phyloP scores from a whole-genome alignment of 2,329 filamentous ascomycete genomes.

The Curvularia sp. region DNA sequence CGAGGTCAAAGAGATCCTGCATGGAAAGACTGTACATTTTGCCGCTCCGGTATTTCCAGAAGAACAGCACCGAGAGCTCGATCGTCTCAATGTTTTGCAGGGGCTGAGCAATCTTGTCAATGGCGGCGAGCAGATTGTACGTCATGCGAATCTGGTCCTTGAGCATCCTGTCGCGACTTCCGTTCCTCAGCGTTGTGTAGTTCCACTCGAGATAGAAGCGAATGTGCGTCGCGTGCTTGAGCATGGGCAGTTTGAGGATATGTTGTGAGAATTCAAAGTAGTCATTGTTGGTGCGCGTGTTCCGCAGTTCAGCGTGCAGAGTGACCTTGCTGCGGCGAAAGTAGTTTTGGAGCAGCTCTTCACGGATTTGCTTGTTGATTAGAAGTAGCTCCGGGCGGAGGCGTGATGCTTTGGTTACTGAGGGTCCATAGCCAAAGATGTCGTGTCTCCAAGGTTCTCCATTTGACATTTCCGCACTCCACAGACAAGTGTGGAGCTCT shows the following conservation, averaged over 20 bases:
- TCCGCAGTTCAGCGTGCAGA: conserved; percentile 46
- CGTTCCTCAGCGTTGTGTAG: conserved; percentile 38
- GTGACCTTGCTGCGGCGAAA: conserved; percentile 41
- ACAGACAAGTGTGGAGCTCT: conserved; percentile 47
- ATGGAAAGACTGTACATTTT: conserved; percentile 47
- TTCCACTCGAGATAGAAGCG: conserved; percentile 50
- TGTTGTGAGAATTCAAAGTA: conserved; percentile 48
- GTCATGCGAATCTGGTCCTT: conserved; percentile 45
- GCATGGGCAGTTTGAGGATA: conserved; percentile 40
- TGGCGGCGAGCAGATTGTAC: conserved; percentile 39
- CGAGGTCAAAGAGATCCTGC: conserved; percentile 47
- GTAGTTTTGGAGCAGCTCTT: conserved; percentile 40
- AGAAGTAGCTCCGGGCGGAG: conserved; percentile 37
- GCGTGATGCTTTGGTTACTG: conserved; percentile 31
- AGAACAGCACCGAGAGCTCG: conserved; percentile 45
- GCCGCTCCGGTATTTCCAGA: conserved; percentile 44
- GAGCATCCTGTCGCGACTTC: conserved; percentile 23
- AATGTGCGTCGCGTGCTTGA: conserved; percentile 39
- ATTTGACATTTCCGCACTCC: conserved; percentile 46
- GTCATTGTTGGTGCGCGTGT: conserved; percentile 38
- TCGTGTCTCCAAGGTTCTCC: conserved; percentile 46
- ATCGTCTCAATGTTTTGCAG: conserved; percentile 40
- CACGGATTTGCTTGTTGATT: conserved; percentile 44
- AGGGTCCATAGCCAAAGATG: conserved; percentile 41
- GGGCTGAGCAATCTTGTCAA: conserved; percentile 40